Base-by-base conservation (phyloP, 208 protist genomes). In the Acanthamoeba castellanii region DNA sequence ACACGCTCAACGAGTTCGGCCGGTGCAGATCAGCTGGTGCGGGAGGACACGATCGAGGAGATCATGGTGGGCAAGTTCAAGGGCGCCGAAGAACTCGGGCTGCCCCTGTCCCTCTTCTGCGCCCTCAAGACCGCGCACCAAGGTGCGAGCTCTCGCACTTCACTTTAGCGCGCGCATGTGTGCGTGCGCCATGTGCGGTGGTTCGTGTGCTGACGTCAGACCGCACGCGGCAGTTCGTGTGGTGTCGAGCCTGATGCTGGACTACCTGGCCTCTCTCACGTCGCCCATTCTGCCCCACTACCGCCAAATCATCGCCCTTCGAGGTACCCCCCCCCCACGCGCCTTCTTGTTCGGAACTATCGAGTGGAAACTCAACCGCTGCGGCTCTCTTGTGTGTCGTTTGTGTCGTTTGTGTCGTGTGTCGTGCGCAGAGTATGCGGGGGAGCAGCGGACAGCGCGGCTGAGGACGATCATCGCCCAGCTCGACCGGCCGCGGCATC, bases 161-260 rank as follows among this genome's bases (percentile, higher is more conserved):
- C 5, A 55, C 9, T 11, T 18, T 0, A 55, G 50, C 50, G 50
- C 50, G 50, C 0, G 13, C 9, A 70, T 6, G 2, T 7, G 70
- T 78, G 34, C 11, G 18, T 32, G 37, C 34, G 50, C 3, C 5
- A 1, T 18, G 13, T 11, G 50, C 50, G 50, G 50, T 55, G 50
- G 9, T 8, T 55, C 13, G 16, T 55, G 16, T 25, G 64, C 27
- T 25, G 9, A 20, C 14, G 64, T 27, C 14, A 7, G 22, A 70
- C n/a, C 37, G 37, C 37, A 37, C 37, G 3, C 37, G 9, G 1
- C 47, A 87, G 78, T 87, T 13, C 42, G 78, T 16, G 78, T 87
- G 78, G 50, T 87, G 27, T 87, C 78, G n/a, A 87, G 78, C 50
- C 42, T 87, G 16, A 27, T 87, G 78, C 22, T 87, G 78, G 78